Percentiles rank a stretch among this genome's conserved stretches.
phyloP scores from a whole-genome alignment of 352 stramenopile species.

The Pythium scleroteichum region DNA sequence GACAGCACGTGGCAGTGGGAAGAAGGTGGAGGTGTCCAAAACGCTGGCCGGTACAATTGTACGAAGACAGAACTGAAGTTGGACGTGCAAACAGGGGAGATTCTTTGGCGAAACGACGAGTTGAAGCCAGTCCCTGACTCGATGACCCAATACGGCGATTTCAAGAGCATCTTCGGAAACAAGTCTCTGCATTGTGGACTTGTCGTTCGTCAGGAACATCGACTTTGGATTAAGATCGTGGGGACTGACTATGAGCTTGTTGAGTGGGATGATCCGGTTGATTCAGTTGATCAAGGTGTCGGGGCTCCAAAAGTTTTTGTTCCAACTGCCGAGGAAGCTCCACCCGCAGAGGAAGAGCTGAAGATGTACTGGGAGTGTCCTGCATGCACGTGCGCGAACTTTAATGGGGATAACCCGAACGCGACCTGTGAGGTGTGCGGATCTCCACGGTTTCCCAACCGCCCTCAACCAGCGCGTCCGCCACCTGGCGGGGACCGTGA shows the following conservation, averaged over 20 bases:
- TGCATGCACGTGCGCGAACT: conserved; percentile 84
- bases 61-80: conserved; percentile 81
- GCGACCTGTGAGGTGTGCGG: conserved; percentile 80
- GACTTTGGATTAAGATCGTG: conserved; percentile 89
- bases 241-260: conserved; percentile 86
- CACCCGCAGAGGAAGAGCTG: conserved; percentile 41
- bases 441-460: conserved; percentile 40
- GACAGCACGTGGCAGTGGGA: conserved; percentile 65
- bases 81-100: conserved; percentile 85
- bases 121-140: conserved; percentile 89
- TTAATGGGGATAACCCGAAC: conserved; percentile 82
- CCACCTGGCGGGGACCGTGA: conserved; percentile 16
- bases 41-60: conserved; percentile 71
- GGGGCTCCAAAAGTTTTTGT: conserved; percentile 61
- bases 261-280: conserved; percentile 84
- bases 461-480: conserved; percentile 19
- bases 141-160: conserved; percentile 90
- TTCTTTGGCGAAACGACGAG: conserved; percentile 91
- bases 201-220: conserved; percentile 82
- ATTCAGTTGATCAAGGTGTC: conserved; percentile 81
- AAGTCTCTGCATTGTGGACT: conserved; percentile 88
- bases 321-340: conserved; percentile 19
- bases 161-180: conserved; percentile 82
- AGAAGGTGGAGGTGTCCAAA: conserved; percentile 51
- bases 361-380: conserved; percentile 91